Percentiles rank a stretch among this genome's conserved stretches.
These are phyloP conservation scores for Populus trichocarpa DNA, from an alignment of 441 rosid species.

Conservation along the genomic window DNA sequence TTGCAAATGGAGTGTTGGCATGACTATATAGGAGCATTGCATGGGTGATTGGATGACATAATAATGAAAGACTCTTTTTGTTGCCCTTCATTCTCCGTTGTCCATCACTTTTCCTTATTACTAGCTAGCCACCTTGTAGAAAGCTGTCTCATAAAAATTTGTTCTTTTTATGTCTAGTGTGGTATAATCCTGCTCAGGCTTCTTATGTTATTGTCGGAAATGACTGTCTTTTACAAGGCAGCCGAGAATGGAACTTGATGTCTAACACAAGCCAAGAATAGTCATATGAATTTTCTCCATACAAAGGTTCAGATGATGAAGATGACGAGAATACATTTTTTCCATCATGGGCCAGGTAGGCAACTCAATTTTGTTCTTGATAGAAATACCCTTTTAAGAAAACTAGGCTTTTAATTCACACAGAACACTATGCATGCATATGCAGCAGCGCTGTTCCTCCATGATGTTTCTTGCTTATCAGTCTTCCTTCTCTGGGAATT, in stretches of 20 bases:
- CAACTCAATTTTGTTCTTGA: slow-evolving; percentile 10
- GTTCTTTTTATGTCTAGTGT: not conserved
- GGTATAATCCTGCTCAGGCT: slow-evolving; percentile 4
- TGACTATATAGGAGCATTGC: not conserved
- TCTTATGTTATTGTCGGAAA: slow-evolving; percentile 32
- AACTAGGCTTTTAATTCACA: not conserved
- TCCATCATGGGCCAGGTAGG: slow-evolving; percentile 91
- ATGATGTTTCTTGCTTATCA: not conserved
- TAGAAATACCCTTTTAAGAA: not conserved
- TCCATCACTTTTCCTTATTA: not conserved
- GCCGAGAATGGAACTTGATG: slow-evolving; percentile 11
- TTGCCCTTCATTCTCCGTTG: not conserved
- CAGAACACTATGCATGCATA: not conserved
- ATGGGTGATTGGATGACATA: not conserved
- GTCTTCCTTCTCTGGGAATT: not conserved
- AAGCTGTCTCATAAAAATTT: not conserved
- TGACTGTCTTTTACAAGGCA: slow-evolving; percentile 28
- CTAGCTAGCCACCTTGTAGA: not conserved
- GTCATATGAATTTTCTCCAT: slow-evolving; percentile 92
- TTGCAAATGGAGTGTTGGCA: not conserved
- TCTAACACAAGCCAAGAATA: slow-evolving; percentile 35
- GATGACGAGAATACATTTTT: slow-evolving; percentile 68
- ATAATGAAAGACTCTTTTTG: not conserved
- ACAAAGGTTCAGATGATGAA: slow-evolving; percentile 86
- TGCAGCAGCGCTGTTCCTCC: not conserved